A percentile compares a stretch with the other conserved stretches of the same genome.
Conservation (phyloP, 2,329 filamentous ascomycete genomes). For the Hypoxylon sp. region DNA sequence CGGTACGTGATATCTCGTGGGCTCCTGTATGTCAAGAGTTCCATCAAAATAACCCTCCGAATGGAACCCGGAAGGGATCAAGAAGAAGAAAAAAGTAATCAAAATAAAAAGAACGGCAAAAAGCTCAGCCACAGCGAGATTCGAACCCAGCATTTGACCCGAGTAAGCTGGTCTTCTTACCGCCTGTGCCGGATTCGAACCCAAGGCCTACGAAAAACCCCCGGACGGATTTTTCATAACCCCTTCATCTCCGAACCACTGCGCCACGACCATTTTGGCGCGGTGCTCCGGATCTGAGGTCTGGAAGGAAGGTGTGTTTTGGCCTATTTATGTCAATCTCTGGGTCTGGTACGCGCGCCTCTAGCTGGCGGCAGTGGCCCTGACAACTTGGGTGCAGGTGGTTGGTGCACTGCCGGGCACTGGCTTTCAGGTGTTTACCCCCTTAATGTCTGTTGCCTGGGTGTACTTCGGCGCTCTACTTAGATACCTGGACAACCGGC, state of each 20-base stretch:
- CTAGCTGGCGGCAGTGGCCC: background rate
- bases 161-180: background rate
- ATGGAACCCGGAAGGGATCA: background rate
- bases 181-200: background rate
- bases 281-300: background rate
- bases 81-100: background rate
- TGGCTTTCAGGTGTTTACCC: background rate
- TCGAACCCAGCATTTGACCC: background rate
- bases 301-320: background rate
- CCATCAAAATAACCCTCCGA: background rate
- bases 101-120: background rate
- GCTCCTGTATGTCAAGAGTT: background rate
- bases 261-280: background rate
- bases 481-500: background rate
- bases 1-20: background rate
- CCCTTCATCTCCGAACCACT: background rate
- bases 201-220: conserved; percentile 1
- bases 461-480: background rate
- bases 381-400: background rate
- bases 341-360: background rate
- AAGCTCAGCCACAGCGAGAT: background rate
- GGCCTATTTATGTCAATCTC: background rate
- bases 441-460: background rate
- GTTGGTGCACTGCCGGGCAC: background rate
- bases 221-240: background rate